Evolutionary conservation across 805 yeast species (phyloP).

Genomic region (Saturnispora halmiae): DNA sequence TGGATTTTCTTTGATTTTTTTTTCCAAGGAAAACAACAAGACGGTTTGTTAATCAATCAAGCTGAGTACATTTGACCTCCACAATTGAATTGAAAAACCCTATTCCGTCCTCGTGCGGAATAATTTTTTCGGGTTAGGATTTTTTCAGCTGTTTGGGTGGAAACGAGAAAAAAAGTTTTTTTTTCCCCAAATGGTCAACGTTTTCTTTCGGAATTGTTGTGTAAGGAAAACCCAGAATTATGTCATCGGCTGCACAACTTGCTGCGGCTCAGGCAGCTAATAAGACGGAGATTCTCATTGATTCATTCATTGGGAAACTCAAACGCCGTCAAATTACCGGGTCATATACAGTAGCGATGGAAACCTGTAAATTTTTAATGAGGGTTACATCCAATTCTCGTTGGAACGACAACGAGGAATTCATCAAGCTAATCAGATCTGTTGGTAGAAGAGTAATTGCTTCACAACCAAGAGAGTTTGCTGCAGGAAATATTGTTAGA

Average conservation of each 20-base stretch:
- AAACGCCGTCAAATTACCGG: conserved; percentile 81
- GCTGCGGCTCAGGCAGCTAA: conserved; percentile 18
- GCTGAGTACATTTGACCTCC: too few species aligned
- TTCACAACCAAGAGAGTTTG: conserved; percentile 84
- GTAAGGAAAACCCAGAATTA: too few species aligned
- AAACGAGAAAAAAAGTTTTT: not conserved
- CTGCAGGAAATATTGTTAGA: conserved; percentile 85
- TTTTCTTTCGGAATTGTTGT: too few species aligned
- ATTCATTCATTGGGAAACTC: conserved; percentile 36
- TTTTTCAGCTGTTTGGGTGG: too few species aligned
- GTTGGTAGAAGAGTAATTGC: conserved; percentile 61
- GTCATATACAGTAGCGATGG: conserved; percentile 74
- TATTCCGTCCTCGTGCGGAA: too few species aligned
- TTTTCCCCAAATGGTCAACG: not conserved
- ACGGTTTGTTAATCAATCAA: too few species aligned
- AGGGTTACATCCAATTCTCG: conserved; percentile 83
- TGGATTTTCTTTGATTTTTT: too few species aligned
- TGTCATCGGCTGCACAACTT: not conserved
- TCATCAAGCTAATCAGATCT: conserved; percentile 60
- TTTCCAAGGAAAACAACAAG: too few species aligned
- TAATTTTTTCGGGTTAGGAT: too few species aligned
- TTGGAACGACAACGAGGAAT: conserved; percentile 71
- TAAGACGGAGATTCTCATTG: conserved; percentile 26
- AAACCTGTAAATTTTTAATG: conserved; percentile 78
- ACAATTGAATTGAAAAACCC: too few species aligned